phyloP scores from a whole-genome alignment of 192 early-diverging fungal species.

The Coemansia sp. region DNA sequence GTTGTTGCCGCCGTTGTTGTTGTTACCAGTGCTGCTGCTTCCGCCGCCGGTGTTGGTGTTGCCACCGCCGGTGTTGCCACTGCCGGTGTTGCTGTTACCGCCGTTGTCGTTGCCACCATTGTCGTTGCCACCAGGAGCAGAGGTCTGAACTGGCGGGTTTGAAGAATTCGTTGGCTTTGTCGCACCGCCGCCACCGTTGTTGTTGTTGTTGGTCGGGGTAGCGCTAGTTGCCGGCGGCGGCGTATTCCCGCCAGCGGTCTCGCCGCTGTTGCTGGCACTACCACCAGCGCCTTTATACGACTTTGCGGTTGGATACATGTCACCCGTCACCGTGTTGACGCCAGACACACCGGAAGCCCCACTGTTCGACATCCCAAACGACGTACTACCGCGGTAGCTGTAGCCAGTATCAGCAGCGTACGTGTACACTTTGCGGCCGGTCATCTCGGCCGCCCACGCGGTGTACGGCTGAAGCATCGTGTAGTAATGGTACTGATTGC shows the following conservation, averaged over 20 bases:
- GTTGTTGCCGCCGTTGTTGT: too few species aligned
- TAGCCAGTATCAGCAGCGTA: slow-evolving; percentile 19
- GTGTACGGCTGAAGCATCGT: slow-evolving; percentile 42
- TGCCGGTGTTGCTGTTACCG: background rate
- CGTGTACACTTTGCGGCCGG: slow-evolving; percentile 23
- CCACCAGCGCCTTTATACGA: slow-evolving; percentile 23
- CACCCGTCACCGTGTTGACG: slow-evolving; percentile 25
- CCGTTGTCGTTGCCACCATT: background rate
- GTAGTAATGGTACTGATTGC: slow-evolving; percentile 40
- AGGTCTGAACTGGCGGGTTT: background rate
- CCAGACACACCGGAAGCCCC: slow-evolving; percentile 25
- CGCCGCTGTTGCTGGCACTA: slow-evolving; percentile 18
- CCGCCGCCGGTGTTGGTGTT: too few species aligned
- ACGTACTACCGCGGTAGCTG: slow-evolving; percentile 12
- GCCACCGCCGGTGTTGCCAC: too few species aligned
- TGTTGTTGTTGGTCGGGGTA: background rate
- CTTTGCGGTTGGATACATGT: slow-evolving; percentile 32
- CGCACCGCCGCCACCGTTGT: background rate
- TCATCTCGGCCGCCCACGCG: slow-evolving; percentile 28
- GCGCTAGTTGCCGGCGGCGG: background rate
- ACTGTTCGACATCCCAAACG: slow-evolving; percentile 22
- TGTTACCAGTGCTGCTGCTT: too few species aligned
- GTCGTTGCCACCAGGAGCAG: background rate
- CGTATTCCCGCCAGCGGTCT: background rate
- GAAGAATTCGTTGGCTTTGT: background rate